Evolutionary conservation across 768 basidiomycete species (phyloP).

Genomic region (Auriculariales sp.): DNA sequence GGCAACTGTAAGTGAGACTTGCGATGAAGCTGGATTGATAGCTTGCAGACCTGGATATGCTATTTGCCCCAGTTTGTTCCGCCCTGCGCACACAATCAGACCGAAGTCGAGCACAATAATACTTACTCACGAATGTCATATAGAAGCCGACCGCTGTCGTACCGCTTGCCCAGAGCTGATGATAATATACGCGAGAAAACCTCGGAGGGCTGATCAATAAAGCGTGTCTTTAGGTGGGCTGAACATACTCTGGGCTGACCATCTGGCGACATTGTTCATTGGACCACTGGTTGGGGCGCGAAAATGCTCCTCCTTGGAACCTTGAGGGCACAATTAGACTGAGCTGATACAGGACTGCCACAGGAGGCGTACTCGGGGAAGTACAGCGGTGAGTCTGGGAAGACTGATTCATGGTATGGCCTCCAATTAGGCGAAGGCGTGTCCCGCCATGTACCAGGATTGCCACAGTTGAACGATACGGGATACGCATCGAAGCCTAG

Average conservation of each 20-base stretch:
- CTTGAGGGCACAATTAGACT: neutral
- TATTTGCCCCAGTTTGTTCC: slow-evolving; percentile 16
- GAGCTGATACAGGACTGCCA: neutral
- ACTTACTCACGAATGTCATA: slow-evolving; percentile 5
- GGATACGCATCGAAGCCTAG: neutral
- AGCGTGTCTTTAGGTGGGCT: neutral
- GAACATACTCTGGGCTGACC: neutral
- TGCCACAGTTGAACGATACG: slow-evolving; percentile 6
- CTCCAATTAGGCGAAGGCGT: slow-evolving; percentile 1
- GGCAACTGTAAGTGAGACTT: neutral
- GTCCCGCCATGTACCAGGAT: slow-evolving; percentile 3
- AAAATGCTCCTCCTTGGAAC: neutral
- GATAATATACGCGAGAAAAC: slow-evolving; percentile 7
- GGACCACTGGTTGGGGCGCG: neutral
- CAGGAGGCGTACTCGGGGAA: slow-evolving; percentile 7
- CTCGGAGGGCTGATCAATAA: neutral
- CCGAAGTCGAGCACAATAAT: neutral
- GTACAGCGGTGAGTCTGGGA: slow-evolving; percentile 4
- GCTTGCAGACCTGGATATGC: slow-evolving; percentile 11
- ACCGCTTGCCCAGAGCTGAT: slow-evolving; percentile 7
- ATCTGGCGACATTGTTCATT: neutral
- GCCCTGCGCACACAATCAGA: slow-evolving; percentile 6
- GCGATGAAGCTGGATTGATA: slow-evolving; percentile 10
- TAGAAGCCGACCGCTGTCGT: slow-evolving; percentile 11
- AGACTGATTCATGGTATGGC: slow-evolving; percentile 1